Evolutionary conservation across 2,329 filamentous ascomycete species (phyloP).

Genomic region (Colletotrichum neosansevieriae): DNA sequence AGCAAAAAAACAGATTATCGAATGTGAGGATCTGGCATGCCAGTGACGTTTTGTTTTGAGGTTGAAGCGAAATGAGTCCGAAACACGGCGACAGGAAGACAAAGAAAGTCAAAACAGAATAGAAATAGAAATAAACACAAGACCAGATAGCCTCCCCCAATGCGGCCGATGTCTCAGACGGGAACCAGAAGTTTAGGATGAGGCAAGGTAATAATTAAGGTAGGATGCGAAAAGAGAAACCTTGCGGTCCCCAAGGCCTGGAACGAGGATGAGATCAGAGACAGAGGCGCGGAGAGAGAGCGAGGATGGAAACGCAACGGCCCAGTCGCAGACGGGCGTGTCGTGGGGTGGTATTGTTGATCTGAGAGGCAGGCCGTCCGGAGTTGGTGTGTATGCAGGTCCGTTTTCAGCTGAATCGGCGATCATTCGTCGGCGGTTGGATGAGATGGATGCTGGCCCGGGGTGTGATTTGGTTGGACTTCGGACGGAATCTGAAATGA

Average conservation of each 20-base stretch:
- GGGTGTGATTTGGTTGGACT: not conserved
- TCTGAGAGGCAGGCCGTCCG: constrained; percentile 6
- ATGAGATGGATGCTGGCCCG: not conserved
- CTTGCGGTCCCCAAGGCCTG: not conserved
- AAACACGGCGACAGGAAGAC: constrained; percentile 1
- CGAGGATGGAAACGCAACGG: not conserved
- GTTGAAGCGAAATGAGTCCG: constrained; percentile 3
- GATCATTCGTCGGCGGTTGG: constrained; percentile 13
- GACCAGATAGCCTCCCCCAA: constrained; percentile 15
- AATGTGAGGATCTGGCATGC: constrained; percentile 19
- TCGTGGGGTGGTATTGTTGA: not conserved
- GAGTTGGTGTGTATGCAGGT: constrained; percentile 4
- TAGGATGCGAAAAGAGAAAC: not conserved
- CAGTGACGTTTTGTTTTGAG: constrained; percentile 22
- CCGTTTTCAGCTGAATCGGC: constrained; percentile 22
- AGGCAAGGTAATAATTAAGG: constrained; percentile 6
- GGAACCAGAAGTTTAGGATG: constrained; percentile 25
- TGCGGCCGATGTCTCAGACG: constrained; percentile 34
- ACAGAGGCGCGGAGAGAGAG: not conserved
- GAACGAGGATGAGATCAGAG: constrained; percentile 18
- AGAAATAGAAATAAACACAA: not conserved
- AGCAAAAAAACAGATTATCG: not conserved
- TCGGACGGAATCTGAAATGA: not conserved
- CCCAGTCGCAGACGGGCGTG: constrained; percentile 20
- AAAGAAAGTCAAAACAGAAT: not conserved